A percentile compares a stretch with the other conserved stretches of the same genome.
Evolutionary conservation across 1,284 basidiomycete species (phyloP).

Genomic region (Melampsora americana): DNA sequence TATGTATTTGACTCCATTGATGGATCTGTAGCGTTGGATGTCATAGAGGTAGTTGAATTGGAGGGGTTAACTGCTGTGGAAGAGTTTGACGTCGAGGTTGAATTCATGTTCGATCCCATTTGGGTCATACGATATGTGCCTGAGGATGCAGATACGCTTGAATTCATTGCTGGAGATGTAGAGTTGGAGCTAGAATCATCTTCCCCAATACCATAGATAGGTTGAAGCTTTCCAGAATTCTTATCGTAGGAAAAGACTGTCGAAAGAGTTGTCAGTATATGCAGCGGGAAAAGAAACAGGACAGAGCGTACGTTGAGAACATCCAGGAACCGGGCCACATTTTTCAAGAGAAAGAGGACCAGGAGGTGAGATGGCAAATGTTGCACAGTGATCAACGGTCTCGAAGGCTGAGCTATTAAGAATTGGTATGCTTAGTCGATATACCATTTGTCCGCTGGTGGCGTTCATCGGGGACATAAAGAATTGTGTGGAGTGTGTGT

Average conservation of each 20-base stretch:
- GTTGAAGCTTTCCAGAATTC: constrained; percentile 25
- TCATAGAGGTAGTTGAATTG: too few relatives aligned
- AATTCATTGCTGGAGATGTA: too few relatives aligned
- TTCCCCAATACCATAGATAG: constrained; percentile 18
- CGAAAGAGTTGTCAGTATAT: neutral
- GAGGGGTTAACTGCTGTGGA: too few relatives aligned
- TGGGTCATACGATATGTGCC: too few relatives aligned
- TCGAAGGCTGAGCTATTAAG: constrained; percentile 46
- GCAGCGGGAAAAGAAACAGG: neutral
- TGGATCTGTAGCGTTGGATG: too few relatives aligned
- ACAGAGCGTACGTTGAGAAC: constrained; percentile 46
- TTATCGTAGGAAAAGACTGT: constrained; percentile 37
- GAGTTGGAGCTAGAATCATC: too few relatives aligned
- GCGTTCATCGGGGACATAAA: constrained; percentile 46
- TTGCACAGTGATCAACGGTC: constrained; percentile 49
- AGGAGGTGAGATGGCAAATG: constrained; percentile 49
- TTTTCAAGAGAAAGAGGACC: constrained; percentile 47
- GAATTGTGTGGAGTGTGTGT: constrained; percentile 49
- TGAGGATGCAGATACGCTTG: too few relatives aligned
- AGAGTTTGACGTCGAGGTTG: too few relatives aligned
- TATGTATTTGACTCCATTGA: too few relatives aligned
- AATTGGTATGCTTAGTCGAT: constrained; percentile 48
- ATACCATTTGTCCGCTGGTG: constrained; percentile 42
- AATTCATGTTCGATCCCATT: too few relatives aligned
- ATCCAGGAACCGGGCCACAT: constrained; percentile 47